Evolutionary conservation across 768 basidiomycete genomes (phyloP).

Genomic region (Lyophyllum decastes): DNA sequence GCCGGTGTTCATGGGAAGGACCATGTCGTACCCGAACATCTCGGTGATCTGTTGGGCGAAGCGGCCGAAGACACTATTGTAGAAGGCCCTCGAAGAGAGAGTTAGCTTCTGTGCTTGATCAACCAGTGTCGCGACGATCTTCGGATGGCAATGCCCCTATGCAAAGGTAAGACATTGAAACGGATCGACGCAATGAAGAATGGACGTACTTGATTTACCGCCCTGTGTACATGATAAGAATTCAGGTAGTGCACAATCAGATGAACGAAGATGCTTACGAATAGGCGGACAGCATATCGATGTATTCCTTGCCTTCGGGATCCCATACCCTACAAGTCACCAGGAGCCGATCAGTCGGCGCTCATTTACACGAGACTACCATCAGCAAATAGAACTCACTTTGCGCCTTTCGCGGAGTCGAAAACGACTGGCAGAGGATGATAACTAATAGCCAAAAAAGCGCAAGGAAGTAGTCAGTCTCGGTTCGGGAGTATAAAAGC

Average conservation of each 20-base stretch:
- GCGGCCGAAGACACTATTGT: slow-evolving; percentile 88
- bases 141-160: slow-evolving; percentile 90
- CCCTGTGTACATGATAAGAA: slow-evolving; percentile 41
- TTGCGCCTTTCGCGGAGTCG: slow-evolving; percentile 85
- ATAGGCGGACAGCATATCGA: slow-evolving; percentile 98
- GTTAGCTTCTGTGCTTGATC: slow-evolving; percentile 90
- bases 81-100: slow-evolving; percentile 94
- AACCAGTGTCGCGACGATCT: slow-evolving; percentile 77
- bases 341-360: slow-evolving; percentile 15
- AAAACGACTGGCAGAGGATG: slow-evolving; percentile 96
- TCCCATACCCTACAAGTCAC: slow-evolving; percentile 74
- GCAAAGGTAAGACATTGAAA: neutral
- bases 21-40: slow-evolving; percentile 92
- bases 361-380: slow-evolving; percentile 1
- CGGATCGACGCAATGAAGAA: slow-evolving; percentile 7
- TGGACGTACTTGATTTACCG: slow-evolving; percentile 78
- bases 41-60: slow-evolving; percentile 85
- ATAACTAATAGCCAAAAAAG: slow-evolving; percentile 69
- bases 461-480: slow-evolving; percentile 36
- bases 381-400: slow-evolving; percentile 61
- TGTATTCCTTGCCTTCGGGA: slow-evolving; percentile 92
- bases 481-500: slow-evolving; percentile 24
- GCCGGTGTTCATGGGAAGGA: slow-evolving; percentile 98
- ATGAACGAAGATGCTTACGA: slow-evolving; percentile 57
- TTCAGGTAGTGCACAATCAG: neutral